Conservation (phyloP, 176 grass and related monocot species). For the Rhynchospora breviuscula region DNA sequence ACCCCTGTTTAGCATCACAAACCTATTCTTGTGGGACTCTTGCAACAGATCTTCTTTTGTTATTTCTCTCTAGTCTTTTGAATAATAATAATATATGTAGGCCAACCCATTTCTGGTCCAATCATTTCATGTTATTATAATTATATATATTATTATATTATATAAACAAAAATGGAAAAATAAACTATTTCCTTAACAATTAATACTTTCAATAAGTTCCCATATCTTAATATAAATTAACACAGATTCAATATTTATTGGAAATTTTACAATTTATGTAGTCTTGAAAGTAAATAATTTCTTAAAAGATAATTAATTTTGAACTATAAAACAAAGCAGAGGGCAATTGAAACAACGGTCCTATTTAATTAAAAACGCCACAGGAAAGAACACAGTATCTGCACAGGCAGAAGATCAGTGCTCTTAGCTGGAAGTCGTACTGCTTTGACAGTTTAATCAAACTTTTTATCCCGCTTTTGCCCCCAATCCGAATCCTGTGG, state of each 20-base stretch:
- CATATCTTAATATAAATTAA: no score
- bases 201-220: no score
- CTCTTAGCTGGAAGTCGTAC: constrained; percentile 32
- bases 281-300: no score
- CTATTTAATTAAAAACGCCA: constrained; percentile 3
- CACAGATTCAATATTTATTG: no score
- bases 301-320: neutral
- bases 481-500: no score
- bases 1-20: neutral
- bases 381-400: constrained; percentile 11
- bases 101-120: neutral
- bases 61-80: neutral
- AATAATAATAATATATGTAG: neutral
- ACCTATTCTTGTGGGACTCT: neutral
- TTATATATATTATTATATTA: no score
- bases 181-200: no score
- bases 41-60: neutral
- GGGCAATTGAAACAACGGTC: neutral
- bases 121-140: neutral
- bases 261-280: no score
- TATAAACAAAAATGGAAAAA: no score
- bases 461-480: constrained; percentile 2
- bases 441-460: neutral
- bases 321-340: neutral
- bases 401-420: constrained; percentile 12